Base-by-base conservation (phyloP, 1,284 basidiomycete species). In the Cystobasidium pallidum region DNA sequence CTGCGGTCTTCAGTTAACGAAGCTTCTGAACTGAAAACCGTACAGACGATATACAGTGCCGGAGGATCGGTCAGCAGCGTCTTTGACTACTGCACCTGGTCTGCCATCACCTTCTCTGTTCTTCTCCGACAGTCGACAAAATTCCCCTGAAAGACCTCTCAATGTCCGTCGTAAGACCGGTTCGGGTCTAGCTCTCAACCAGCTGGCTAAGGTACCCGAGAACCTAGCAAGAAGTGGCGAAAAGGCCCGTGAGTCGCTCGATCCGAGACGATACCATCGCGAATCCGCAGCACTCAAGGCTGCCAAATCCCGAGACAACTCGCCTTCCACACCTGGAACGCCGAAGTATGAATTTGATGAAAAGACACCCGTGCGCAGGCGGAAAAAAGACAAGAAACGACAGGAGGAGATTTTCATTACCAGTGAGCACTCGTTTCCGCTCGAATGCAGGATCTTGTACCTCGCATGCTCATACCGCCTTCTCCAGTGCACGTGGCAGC, bases 401-500 rank as follows among this genome's bases (percentile, higher is more conserved):
- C 70, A 75, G 28, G 74, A 75, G 24, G 74, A 75, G 39, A 75
- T 75, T 41, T 75, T 73, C 52, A 75, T 75, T 21, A 75, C 74
- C 2, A 74, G 68, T 71, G 30, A 39, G 68, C 36, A 26, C 30
- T 54, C 52, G 52, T 26, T 54, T 1, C 26, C 19, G 19, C 13
- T 24, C 24, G 4, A 28, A 6, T n/a, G 19, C 58, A 39, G 34
- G 3, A 13, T 21, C n/a, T n/a, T n/a, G n/a, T 11, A 28, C 15
- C 64, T 10, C 32, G 15, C 43, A 45, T 45, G 15, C 11, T 8
- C 6, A 45, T n/a, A 8, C n/a, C 43, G 43, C 19, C 10, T n/a
- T n/a, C 15, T 19, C 19, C 32, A 72, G 63, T 89, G 77, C 92
- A 94, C 78, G 90, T 94, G 24, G 91, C 75, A 90, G 90, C 87